Evolutionary conservation across 2,329 filamentous ascomycete species (phyloP), one percentile per base, ranked within the genome.

Genomic region (Apiospora aurea): DNA sequence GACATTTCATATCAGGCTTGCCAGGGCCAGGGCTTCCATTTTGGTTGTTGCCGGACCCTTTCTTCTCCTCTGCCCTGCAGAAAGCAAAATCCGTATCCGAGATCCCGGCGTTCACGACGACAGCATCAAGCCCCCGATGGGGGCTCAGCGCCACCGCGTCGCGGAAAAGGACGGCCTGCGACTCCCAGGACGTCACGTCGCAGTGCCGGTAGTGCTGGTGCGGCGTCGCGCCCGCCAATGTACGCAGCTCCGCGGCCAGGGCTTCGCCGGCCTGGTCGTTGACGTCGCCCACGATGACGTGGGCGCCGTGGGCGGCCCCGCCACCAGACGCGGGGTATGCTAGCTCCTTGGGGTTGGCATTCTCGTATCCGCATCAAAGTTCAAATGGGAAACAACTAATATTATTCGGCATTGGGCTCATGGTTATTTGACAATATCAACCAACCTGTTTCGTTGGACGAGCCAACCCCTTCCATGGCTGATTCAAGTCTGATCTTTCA

Each of bases 191-290:
- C 7, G 18, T 14, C 2, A 38, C 53, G 53, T 61, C 53, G 16
- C 53, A 61, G 26, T 61, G 53, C 6, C 53, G 53, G 53, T 61
- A 61, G 26, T 61, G 26, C 53, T 61, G 53, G 29, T 61, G 53
- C 6, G 53, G 53, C 6, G 53, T 38, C 5, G 26, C 26, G 16
- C 53, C 53, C 13, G 53, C 6, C 4, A 34, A 34, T 16, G 53
- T 10, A 16, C 53, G 53, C 2, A 34, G 53, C 53, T 34, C 53
- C 5, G 53, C 53, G 2, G 21, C 53, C 26, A 34, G 53, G 29
- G 53, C 53, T 16, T 61, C 53, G 53, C 53, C 53, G 26, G 29
- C 53, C 5, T 18, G 2, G 53, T 61, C 53, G 6, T 61, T 29
- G 0, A 61, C 16, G 29, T 61, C 53, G 6, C 53, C 53, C 4